These are phyloP conservation scores for Volutella citrinella DNA, from an alignment of 2,329 filamentous ascomycete species.

Conservation along the genomic window DNA sequence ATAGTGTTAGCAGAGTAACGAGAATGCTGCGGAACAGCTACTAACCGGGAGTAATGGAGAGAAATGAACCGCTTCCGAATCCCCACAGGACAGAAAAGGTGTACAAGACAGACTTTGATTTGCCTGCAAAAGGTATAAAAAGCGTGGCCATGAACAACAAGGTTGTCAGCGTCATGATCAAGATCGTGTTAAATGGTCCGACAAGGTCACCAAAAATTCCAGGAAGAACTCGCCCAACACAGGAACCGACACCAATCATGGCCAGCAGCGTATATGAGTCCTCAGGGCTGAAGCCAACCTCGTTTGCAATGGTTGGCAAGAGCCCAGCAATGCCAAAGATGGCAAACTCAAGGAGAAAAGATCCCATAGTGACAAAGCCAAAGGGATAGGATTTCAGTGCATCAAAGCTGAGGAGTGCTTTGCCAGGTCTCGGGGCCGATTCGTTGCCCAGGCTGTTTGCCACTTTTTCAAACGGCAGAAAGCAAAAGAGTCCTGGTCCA, in stretches of 20 bases:
- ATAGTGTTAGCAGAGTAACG: not conserved
- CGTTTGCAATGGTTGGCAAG: slow-evolving; percentile 39
- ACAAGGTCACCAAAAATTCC: slow-evolving; percentile 37
- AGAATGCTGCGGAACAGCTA: too few relatives aligned
- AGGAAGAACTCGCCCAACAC: slow-evolving; percentile 38
- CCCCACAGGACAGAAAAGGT: slow-evolving; percentile 41
- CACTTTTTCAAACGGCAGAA: slow-evolving; percentile 26
- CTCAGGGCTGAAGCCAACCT: slow-evolving; percentile 25
- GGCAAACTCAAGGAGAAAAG: slow-evolving; percentile 43
- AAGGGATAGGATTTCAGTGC: slow-evolving; percentile 36
- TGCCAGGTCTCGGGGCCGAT: not conserved
- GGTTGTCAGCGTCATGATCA: slow-evolving; percentile 21
- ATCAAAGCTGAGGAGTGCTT: slow-evolving; percentile 30
- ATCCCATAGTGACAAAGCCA: slow-evolving; percentile 33
- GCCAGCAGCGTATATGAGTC: slow-evolving; percentile 39
- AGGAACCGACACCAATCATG: slow-evolving; percentile 37
- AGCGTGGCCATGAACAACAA: slow-evolving; percentile 35
- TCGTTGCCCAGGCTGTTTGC: slow-evolving; percentile 8
- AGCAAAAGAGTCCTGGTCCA: slow-evolving; percentile 26
- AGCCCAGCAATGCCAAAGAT: slow-evolving; percentile 41
- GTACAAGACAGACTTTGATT: slow-evolving; percentile 34
- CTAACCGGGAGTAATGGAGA: slow-evolving; percentile 30
- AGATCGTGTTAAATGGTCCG: slow-evolving; percentile 36
- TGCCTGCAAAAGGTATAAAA: slow-evolving; percentile 35
- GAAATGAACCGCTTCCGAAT: slow-evolving; percentile 41